Evolutionary conservation across 192 early-diverging fungal genomes (phyloP).

Genomic region (Gonapodya prolifera): DNA sequence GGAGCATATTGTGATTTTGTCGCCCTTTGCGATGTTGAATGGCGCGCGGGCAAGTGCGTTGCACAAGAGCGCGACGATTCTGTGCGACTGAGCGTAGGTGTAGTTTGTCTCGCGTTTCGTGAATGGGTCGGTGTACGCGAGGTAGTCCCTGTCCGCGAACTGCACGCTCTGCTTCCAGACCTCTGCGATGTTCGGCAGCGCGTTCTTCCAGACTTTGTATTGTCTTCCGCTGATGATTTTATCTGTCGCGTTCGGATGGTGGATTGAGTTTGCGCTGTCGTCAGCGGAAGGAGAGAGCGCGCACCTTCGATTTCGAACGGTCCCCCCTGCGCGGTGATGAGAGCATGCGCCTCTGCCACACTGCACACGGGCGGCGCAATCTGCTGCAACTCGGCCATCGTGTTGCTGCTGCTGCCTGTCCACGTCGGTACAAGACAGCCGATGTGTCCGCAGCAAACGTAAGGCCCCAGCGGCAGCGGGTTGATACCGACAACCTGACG

Average conservation of each 20-base stretch:
- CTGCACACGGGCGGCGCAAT: neutral
- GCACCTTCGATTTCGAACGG: neutral
- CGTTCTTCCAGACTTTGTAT: constrained; percentile 2
- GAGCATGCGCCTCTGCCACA: neutral
- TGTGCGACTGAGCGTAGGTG: neutral
- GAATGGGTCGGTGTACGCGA: constrained; percentile 2
- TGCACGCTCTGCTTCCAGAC: neutral
- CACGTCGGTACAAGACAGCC: too few species aligned
- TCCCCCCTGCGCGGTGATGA: neutral
- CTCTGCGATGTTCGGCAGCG: neutral
- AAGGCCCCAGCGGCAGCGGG: too few species aligned
- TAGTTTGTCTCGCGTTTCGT: neutral
- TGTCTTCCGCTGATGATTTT: neutral
- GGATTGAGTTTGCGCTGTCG: neutral
- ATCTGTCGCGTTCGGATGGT: neutral
- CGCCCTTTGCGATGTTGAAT: neutral
- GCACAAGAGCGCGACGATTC: neutral
- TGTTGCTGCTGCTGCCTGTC: too few species aligned
- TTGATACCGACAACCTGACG: too few species aligned
- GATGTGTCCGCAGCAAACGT: too few species aligned
- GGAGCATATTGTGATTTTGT: neutral
- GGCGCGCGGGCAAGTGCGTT: neutral
- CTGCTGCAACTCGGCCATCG: too few species aligned
- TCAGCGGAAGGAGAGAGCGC: neutral
- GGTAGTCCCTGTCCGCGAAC: constrained; percentile 3